A percentile compares a stretch with the other conserved stretches of the same genome.
phyloP scores from a whole-genome alignment of 768 basidiomycete genomes.

The Calocybe indica region DNA sequence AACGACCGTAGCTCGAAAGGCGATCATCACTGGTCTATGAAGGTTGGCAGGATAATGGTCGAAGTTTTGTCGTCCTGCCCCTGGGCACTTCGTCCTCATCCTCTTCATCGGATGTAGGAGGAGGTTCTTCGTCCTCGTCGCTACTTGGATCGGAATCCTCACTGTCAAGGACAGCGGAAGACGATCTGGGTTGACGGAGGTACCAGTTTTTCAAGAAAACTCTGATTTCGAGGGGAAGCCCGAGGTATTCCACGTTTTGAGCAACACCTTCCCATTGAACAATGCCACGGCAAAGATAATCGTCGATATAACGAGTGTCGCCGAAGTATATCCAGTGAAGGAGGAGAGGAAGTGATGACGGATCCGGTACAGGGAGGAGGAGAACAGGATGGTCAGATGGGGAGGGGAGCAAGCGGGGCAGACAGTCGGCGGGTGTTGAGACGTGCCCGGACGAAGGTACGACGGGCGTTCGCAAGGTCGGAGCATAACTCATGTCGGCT shows the following conservation, averaged over 20 bases:
- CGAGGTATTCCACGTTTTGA: slow-evolving; percentile 86
- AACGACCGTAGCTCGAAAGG: too few species aligned
- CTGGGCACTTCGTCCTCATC: slow-evolving; percentile 25
- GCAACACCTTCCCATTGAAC: slow-evolving; percentile 85
- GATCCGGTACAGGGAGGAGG: slow-evolving; percentile 72
- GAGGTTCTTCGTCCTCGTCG: slow-evolving; percentile 19
- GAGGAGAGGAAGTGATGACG: slow-evolving; percentile 63
- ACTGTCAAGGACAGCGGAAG: slow-evolving; percentile 16
- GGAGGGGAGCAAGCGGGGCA: slow-evolving; percentile 67
- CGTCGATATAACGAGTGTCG: slow-evolving; percentile 55
- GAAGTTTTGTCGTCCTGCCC: slow-evolving; percentile 33
- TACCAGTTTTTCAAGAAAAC: slow-evolving; percentile 75
- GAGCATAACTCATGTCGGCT: slow-evolving; percentile 25
- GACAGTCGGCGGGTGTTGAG: slow-evolving; percentile 41
- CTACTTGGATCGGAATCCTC: slow-evolving; percentile 28
- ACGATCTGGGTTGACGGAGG: slow-evolving; percentile 37
- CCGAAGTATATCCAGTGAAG: slow-evolving; percentile 85
- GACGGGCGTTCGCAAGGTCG: slow-evolving; percentile 12
- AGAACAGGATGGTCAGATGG: slow-evolving; percentile 62
- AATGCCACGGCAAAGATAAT: slow-evolving; percentile 55
- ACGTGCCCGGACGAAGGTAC: slow-evolving; percentile 21
- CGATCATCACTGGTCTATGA: slow-evolving; percentile 9
- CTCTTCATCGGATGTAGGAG: slow-evolving; percentile 20
- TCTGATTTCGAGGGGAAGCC: slow-evolving; percentile 70
- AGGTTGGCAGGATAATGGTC: slow-evolving; percentile 30